Conservation (phyloP, 2,329 filamentous ascomycete genomes). For the Sporothrix schenckii region DNA sequence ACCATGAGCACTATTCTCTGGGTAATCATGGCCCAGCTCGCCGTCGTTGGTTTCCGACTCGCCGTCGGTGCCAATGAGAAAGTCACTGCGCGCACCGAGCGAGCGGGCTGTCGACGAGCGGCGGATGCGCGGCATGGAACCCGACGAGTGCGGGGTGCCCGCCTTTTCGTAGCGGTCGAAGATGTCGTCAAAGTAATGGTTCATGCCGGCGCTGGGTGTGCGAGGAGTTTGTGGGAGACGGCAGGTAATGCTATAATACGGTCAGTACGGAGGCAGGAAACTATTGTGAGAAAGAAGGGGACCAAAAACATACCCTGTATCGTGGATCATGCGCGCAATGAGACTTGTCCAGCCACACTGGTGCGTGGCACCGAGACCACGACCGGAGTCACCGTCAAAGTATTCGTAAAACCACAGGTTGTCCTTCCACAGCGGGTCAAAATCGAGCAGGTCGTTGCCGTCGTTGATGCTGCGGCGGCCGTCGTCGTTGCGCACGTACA, state of each 20-base stretch:
- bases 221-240: constrained; percentile 91
- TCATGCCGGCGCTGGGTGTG: constrained; percentile 78
- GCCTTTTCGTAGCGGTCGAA: constrained; percentile 59
- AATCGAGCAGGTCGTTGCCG: constrained; percentile 83
- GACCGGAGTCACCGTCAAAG: constrained; percentile 89
- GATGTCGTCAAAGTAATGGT: constrained; percentile 94
- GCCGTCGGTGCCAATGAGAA: constrained; percentile 47
- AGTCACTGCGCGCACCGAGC: constrained; percentile 83
- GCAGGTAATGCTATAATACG: constrained; percentile 69
- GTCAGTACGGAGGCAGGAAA: neutral
- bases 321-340: constrained; percentile 95
- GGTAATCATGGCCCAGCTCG: constrained; percentile 53
- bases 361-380: constrained; percentile 87
- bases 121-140: constrained; percentile 58
- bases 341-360: constrained; percentile 97
- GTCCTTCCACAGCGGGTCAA: constrained; percentile 90
- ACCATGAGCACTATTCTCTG: constrained; percentile 48
- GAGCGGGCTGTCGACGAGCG: constrained; percentile 81
- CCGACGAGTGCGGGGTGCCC: constrained; percentile 44
- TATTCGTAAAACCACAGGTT: constrained; percentile 97
- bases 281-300: neutral
- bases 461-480: constrained; percentile 87
- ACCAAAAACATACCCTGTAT: constrained; percentile 74
- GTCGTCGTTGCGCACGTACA: constrained; percentile 82
- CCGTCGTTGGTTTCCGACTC: constrained; percentile 39